These are phyloP conservation scores for Paxillus involutus DNA, from an alignment of 768 basidiomycete genomes.

Conservation along the genomic window DNA sequence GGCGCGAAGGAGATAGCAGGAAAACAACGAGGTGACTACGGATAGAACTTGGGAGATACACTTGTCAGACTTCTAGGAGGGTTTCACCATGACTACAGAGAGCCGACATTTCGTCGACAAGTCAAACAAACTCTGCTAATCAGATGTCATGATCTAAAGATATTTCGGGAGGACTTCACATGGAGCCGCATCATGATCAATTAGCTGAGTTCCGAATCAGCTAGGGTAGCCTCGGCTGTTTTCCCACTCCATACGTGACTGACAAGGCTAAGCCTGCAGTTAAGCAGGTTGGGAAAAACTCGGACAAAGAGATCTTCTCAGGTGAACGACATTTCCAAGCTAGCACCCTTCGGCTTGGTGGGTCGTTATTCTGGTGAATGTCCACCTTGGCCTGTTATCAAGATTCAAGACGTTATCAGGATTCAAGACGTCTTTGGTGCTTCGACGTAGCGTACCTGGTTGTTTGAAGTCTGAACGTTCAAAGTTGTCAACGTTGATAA, in stretches of 20 bases:
- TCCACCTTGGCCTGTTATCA: too few relatives aligned
- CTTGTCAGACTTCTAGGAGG: slow-evolving; percentile 3
- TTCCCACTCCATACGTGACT: neutral
- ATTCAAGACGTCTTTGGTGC: too few relatives aligned
- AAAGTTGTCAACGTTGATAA: too few relatives aligned
- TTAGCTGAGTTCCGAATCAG: neutral
- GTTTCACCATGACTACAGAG: slow-evolving; percentile 24
- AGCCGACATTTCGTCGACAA: neutral
- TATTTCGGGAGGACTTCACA: slow-evolving; percentile 1
- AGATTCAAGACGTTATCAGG: too few relatives aligned
- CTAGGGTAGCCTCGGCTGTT: neutral
- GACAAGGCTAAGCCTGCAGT: too few relatives aligned
- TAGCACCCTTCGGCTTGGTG: too few relatives aligned
- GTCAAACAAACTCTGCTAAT: neutral
- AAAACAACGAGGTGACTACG: slow-evolving; percentile 5
- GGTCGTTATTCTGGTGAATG: too few relatives aligned
- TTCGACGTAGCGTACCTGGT: too few relatives aligned
- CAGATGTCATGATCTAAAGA: neutral
- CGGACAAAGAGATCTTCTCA: too few relatives aligned
- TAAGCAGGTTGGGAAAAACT: too few relatives aligned
- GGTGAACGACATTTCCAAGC: too few relatives aligned
- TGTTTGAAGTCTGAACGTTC: too few relatives aligned
- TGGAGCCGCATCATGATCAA: neutral
- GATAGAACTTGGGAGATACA: neutral
- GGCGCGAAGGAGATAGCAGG: slow-evolving; percentile 8